phyloP scores from a whole-genome alignment of 1,284 basidiomycete species.

The Trametes sp. region DNA sequence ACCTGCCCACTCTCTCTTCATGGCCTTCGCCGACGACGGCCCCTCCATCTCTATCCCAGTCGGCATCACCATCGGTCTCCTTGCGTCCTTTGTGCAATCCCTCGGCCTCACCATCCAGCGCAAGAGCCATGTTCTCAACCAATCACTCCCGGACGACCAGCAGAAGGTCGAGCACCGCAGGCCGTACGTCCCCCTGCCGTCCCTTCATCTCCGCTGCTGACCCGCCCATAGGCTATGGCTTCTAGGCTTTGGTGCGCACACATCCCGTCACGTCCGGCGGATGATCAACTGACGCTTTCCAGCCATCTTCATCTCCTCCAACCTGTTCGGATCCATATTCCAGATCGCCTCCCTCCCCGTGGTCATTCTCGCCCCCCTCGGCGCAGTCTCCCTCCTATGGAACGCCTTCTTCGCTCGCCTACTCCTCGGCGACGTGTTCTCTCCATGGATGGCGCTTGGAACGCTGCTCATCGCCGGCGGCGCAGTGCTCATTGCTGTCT shows the following conservation, averaged over 20 bases:
- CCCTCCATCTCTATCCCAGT: constrained; percentile 56
- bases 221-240: constrained; percentile 72
- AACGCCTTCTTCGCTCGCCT: constrained; percentile 93
- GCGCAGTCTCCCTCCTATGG: constrained; percentile 93
- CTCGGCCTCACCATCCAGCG: constrained; percentile 94
- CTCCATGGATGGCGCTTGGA: constrained; percentile 84
- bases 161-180: constrained; percentile 78
- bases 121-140: constrained; percentile 92
- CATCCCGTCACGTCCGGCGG: constrained; percentile 9
- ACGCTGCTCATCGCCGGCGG: constrained; percentile 90
- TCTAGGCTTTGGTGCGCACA: constrained; percentile 71
- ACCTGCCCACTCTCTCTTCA: constrained; percentile 26
- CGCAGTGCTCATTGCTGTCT: constrained; percentile 90
- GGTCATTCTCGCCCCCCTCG: constrained; percentile 91
- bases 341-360: constrained; percentile 95
- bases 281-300: constrained; percentile 24
- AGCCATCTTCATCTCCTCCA: constrained; percentile 86
- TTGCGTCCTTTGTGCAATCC: constrained; percentile 91
- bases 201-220: constrained; percentile 24
- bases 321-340: constrained; percentile 91
- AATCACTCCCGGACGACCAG: constrained; percentile 68
- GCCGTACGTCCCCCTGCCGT: constrained; percentile 63
- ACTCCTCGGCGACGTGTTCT: constrained; percentile 88
- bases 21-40: constrained; percentile 33
- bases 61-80: constrained; percentile 77